A percentile compares a stretch with the other conserved stretches of the same genome.
Conservation (phyloP, 2,329 filamentous ascomycete genomes). For the Sarocladium oryzae region DNA sequence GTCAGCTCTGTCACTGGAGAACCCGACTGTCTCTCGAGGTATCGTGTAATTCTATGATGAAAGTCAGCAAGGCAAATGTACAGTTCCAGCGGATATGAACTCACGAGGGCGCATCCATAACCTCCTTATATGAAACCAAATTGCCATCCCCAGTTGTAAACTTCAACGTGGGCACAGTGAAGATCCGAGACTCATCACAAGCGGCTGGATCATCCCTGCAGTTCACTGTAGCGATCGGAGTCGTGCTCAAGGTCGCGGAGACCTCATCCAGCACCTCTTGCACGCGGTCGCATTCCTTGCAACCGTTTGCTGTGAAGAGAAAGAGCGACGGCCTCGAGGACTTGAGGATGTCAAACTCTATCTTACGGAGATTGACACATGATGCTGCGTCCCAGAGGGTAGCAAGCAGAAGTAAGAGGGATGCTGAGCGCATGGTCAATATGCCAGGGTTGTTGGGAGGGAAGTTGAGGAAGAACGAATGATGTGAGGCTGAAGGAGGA, state of each 20-base stretch:
- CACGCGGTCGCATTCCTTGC: background rate
- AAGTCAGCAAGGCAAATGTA: no score
- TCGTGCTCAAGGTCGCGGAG: background rate
- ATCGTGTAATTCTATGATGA: background rate
- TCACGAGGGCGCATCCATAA: background rate
- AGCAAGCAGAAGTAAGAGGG: background rate
- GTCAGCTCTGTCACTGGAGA: background rate
- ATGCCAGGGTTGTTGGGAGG: no score
- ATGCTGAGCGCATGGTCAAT: background rate
- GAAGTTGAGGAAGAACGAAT: no score
- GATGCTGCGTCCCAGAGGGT: background rate
- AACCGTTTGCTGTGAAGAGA: background rate
- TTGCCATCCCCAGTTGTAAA: background rate
- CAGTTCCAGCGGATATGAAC: background rate
- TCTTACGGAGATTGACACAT: background rate
- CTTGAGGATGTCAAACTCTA: constrained; percentile 1
- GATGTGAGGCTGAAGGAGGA: background rate
- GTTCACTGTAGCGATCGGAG: background rate
- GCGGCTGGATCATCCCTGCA: background rate
- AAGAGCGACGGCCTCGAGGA: background rate
- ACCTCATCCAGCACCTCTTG: background rate
- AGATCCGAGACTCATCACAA: constrained; percentile 1
- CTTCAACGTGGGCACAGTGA: background rate
- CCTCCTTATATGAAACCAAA: background rate
- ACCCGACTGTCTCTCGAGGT: background rate